phyloP scores from a whole-genome alignment of 306 rosid genomes.

The Coriaria nepalensis region DNA sequence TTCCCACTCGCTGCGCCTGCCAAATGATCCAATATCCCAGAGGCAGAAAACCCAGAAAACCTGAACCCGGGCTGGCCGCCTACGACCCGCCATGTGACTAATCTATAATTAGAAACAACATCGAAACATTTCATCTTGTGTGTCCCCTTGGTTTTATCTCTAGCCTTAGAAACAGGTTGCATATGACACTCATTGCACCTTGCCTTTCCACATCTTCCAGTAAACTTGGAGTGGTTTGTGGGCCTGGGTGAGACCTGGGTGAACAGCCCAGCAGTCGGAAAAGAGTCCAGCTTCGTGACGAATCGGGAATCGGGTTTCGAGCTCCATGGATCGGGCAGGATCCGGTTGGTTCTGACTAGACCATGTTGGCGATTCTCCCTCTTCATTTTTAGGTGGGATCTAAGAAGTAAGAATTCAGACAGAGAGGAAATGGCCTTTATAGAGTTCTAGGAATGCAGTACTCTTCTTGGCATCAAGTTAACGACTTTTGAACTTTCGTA shows the following conservation, averaged over 20 bases:
- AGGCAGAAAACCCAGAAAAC: slow-evolving; percentile 22
- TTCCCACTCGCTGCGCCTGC: no score
- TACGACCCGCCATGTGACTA: slow-evolving; percentile 25
- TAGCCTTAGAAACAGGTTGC: slow-evolving; percentile 47
- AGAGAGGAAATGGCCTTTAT: no score
- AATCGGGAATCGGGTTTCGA: slow-evolving; percentile 30
- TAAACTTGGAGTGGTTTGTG: slow-evolving; percentile 69
- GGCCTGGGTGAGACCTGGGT: slow-evolving; percentile 49
- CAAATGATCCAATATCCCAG: slow-evolving; percentile 24
- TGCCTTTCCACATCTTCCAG: slow-evolving; percentile 40
- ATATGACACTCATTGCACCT: slow-evolving; percentile 33
- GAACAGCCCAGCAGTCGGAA: slow-evolving; percentile 46
- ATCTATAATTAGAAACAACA: slow-evolving; percentile 15
- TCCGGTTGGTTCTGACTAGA: slow-evolving; percentile 36
- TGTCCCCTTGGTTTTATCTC: slow-evolving; percentile 42
- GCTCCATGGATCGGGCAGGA: slow-evolving; percentile 30
- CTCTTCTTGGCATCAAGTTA: no score
- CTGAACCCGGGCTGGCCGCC: slow-evolving; percentile 4
- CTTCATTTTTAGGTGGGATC: slow-evolving; percentile 33
- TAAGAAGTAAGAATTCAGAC: no score
- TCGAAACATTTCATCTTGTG: slow-evolving; percentile 23
- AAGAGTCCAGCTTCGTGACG: slow-evolving; percentile 23
- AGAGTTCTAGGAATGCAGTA: no score
- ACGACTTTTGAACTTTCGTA: no score
- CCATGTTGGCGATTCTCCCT: slow-evolving; percentile 82